Conservation (phyloP, 2,329 filamentous ascomycete species). For the Fusarium sp. region DNA sequence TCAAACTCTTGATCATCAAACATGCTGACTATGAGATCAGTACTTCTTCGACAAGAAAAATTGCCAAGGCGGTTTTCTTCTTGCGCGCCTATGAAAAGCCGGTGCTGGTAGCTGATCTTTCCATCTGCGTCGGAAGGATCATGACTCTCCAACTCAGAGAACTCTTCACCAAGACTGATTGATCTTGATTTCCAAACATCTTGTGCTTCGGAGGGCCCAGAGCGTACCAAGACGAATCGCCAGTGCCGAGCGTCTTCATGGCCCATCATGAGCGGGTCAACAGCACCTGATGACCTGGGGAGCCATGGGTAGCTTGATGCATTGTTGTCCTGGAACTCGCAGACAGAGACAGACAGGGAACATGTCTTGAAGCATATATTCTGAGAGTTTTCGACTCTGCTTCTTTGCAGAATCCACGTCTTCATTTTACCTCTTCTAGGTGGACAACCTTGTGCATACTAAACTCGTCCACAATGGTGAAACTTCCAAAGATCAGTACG, state of each 20-base stretch:
- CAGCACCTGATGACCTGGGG: background rate
- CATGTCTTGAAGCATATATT: background rate
- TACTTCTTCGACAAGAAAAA: background rate
- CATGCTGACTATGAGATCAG: background rate
- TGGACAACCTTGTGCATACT: background rate
- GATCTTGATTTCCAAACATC: background rate
- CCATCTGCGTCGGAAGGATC: background rate
- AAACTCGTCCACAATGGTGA: constrained; percentile 2
- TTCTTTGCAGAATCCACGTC: background rate
- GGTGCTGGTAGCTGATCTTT: background rate
- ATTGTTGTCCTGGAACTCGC: background rate
- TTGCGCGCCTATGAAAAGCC: constrained; percentile 14
- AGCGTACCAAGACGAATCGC: background rate
- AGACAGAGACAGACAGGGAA: background rate
- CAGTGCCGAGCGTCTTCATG: background rate
- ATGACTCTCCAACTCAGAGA: background rate
- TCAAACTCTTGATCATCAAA: background rate
- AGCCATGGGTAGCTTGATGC: background rate
- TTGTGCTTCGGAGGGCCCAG: background rate
- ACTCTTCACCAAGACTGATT: background rate
- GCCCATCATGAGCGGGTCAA: background rate
- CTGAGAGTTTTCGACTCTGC: background rate
- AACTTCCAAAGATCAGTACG: constrained; percentile 17
- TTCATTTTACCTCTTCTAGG: background rate
- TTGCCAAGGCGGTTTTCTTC: background rate